These are phyloP conservation scores for Verticillium nonalfalfae DNA, from an alignment of 2,329 filamentous ascomycete species.

Conservation along the genomic window DNA sequence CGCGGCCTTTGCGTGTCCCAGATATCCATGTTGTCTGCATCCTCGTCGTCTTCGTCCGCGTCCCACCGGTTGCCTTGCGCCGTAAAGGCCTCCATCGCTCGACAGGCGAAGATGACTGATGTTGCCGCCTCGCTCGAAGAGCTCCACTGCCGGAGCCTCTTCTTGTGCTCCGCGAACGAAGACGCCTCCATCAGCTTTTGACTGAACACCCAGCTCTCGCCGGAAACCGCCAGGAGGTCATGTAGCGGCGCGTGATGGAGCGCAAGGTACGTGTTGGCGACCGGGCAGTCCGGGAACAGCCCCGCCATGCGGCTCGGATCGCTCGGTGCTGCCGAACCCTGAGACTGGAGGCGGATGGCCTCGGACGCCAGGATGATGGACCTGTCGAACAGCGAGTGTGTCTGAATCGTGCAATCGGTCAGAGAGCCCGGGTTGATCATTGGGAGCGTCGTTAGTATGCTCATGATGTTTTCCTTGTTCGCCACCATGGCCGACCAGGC, in stretches of 20 bases:
- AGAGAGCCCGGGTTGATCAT: slow-evolving; percentile 21
- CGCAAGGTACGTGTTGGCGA: slow-evolving; percentile 49
- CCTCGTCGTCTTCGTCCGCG: slow-evolving; percentile 3
- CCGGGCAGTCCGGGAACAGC: slow-evolving; percentile 37
- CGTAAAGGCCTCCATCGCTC: slow-evolving; percentile 38
- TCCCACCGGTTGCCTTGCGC: slow-evolving; percentile 8
- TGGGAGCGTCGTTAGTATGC: slow-evolving; percentile 1
- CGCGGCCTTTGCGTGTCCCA: slow-evolving; percentile 6
- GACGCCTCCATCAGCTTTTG: slow-evolving; percentile 40
- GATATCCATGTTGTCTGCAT: slow-evolving; percentile 2
- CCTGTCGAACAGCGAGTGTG: slow-evolving; percentile 29
- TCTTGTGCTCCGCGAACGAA: slow-evolving; percentile 39
- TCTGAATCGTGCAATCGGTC: slow-evolving; percentile 26
- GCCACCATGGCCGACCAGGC: slow-evolving; percentile 36
- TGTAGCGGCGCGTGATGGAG: slow-evolving; percentile 53
- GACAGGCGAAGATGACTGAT: slow-evolving; percentile 44
- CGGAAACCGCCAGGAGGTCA: slow-evolving; percentile 50
- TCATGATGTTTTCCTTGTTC: slow-evolving; percentile 12
- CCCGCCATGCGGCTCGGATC: slow-evolving; percentile 21
- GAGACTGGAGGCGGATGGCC: slow-evolving; percentile 29
- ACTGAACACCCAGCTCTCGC: slow-evolving; percentile 52
- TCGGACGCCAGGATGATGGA: slow-evolving; percentile 32
- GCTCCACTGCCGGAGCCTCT: slow-evolving; percentile 38
- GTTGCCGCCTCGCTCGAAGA: slow-evolving; percentile 35
- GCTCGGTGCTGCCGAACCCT: slow-evolving; percentile 10